A percentile compares a stretch with the other conserved stretches of the same genome.
Conservation (phyloP, 192 early-diverging fungal species). For the Linnemannia schmuckeri region DNA sequence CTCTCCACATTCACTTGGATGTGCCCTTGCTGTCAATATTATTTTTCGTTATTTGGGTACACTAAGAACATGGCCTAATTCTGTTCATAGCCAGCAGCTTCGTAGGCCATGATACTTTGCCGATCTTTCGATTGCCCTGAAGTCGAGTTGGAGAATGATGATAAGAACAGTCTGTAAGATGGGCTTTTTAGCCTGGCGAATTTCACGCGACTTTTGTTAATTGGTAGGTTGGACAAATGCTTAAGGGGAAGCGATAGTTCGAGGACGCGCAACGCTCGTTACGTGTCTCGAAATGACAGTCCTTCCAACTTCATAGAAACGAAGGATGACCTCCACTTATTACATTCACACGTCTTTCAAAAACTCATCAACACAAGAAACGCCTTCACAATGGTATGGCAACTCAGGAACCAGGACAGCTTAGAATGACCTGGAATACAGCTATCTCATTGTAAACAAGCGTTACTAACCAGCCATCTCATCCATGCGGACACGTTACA, state of each 20-base stretch:
- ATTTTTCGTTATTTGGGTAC: background rate
- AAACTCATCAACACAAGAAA: background rate
- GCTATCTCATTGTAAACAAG: background rate
- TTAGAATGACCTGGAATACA: background rate
- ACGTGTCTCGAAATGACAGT: constrained; percentile 1
- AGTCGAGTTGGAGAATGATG: too few relatives aligned
- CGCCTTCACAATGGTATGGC: background rate
- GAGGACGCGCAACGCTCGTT: background rate
- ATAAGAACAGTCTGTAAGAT: too few relatives aligned
- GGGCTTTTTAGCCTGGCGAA: too few relatives aligned
- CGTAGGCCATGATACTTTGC: too few relatives aligned
- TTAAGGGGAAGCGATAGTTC: background rate
- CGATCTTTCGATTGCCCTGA: too few relatives aligned
- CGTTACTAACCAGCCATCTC: background rate
- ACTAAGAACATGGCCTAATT: background rate
- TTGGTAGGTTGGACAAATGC: background rate
- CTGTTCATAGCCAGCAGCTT: too few relatives aligned
- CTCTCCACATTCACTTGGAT: background rate
- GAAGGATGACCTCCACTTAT: background rate
- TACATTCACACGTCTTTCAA: background rate
- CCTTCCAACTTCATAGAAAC: background rate
- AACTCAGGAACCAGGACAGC: background rate
- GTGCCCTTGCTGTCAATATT: too few relatives aligned
- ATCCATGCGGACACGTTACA: background rate
- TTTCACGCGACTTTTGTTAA: background rate